phyloP scores from a whole-genome alignment of 2,329 filamentous ascomycete species.

The Phoma herbarum region DNA sequence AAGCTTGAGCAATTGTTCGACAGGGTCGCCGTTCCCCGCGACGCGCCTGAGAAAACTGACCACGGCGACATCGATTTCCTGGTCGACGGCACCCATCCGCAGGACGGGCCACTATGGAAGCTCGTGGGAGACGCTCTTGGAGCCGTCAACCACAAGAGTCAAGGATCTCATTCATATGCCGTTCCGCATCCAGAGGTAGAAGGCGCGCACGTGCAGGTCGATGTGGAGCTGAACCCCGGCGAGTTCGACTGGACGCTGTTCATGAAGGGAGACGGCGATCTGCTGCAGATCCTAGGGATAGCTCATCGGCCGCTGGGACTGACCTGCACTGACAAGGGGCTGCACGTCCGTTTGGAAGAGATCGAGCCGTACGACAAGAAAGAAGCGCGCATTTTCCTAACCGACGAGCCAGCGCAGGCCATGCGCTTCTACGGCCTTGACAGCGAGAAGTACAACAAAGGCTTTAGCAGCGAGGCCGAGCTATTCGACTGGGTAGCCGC shows the following conservation, averaged over 20 bases:
- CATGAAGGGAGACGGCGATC: constrained; percentile 75
- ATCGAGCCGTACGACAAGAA: constrained; percentile 69
- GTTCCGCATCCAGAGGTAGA: constrained; percentile 53
- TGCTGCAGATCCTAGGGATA: constrained; percentile 71
- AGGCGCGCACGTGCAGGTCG: constrained; percentile 70
- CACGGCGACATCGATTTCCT: constrained; percentile 80
- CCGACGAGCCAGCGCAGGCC: constrained; percentile 63
- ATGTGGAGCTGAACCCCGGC: constrained; percentile 66
- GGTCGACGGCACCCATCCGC: constrained; percentile 50
- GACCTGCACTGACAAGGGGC: constrained; percentile 68
- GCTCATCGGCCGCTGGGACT: constrained; percentile 72
- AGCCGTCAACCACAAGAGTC: constrained; percentile 50
- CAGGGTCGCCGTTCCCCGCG: constrained; percentile 67
- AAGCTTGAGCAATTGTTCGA: constrained; percentile 63
- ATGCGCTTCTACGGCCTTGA: constrained; percentile 72
- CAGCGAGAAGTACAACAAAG: constrained; percentile 58
- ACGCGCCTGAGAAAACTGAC: constrained; percentile 72
- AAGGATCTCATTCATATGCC: constrained; percentile 57
- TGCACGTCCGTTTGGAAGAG: constrained; percentile 73
- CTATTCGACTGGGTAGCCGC: constrained; percentile 69
- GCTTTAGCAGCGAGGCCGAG: constrained; percentile 64
- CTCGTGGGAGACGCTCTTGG: constrained; percentile 55
- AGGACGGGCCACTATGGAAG: constrained; percentile 30
- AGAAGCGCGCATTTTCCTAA: constrained; percentile 67
- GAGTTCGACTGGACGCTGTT: constrained; percentile 70